Evolutionary conservation across 139 green algal genomes (phyloP).

Genomic region (Chlorella ohadii): DNA sequence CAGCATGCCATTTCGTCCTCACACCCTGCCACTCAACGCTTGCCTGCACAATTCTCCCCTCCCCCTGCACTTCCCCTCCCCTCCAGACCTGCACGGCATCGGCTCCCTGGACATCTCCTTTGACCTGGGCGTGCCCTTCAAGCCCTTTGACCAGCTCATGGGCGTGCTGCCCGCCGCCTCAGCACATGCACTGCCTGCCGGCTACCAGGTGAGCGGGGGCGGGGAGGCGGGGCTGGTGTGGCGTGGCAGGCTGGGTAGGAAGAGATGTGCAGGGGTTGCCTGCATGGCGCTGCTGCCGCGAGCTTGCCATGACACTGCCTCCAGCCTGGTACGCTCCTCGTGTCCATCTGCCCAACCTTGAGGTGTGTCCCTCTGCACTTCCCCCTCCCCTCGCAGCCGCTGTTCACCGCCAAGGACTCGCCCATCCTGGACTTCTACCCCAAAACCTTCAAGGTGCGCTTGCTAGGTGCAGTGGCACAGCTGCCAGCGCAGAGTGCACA

Average conservation of each 20-base stretch:
- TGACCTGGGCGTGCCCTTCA: slow-evolving; percentile 88
- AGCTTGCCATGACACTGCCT: no score
- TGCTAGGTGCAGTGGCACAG: no score
- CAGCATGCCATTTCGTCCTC: not conserved
- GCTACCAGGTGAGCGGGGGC: slow-evolving; percentile 37
- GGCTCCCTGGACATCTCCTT: slow-evolving; percentile 80
- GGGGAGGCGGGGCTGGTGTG: not conserved
- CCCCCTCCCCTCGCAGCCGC: slow-evolving; percentile 43
- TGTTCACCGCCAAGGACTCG: slow-evolving; percentile 85
- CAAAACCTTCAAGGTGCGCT: slow-evolving; percentile 81
- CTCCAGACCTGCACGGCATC: slow-evolving; percentile 77
- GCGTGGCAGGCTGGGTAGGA: not conserved
- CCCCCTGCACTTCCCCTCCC: not conserved
- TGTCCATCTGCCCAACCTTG: no score
- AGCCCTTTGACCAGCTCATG: slow-evolving; percentile 99
- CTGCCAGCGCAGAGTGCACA: no score
- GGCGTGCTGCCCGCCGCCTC: slow-evolving; percentile 94
- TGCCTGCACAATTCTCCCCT: not conserved
- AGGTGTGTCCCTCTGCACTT: no score
- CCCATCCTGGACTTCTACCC: slow-evolving; percentile 99
- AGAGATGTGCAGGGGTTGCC: no score
- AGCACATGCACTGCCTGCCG: slow-evolving; percentile 81
- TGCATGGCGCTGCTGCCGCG: no score
- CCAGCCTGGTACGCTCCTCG: no score
- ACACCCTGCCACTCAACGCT: no score